A percentile compares a stretch with the other conserved stretches of the same genome.
Conservation (phyloP, 2,329 filamentous ascomycete species). For the Drechslerella dactyloides region DNA sequence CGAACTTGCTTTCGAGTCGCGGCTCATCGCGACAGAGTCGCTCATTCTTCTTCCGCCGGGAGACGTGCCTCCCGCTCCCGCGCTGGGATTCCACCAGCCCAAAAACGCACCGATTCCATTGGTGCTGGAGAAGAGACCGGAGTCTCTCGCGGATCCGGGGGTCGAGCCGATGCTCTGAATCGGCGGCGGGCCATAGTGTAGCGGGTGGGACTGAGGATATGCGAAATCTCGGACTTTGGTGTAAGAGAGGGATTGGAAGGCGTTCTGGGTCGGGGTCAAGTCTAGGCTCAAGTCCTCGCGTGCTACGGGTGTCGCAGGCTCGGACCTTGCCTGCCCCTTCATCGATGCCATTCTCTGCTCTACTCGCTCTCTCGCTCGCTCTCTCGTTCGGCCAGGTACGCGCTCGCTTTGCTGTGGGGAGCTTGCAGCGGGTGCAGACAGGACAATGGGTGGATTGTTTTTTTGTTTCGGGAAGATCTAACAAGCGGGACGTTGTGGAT, state of each 20-base stretch:
- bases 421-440: constrained; percentile 13
- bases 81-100: constrained; percentile 63
- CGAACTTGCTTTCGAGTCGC: constrained; percentile 56
- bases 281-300: constrained; percentile 44
- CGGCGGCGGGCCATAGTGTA: constrained; percentile 92
- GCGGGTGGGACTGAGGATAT: constrained; percentile 78
- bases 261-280: constrained; percentile 38
- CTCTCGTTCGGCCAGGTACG: neutral
- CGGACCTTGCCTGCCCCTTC: constrained; percentile 50
- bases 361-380: constrained; percentile 6
- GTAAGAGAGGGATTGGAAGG: constrained; percentile 71
- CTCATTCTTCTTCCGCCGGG: constrained; percentile 58
- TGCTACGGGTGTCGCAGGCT: constrained; percentile 49
- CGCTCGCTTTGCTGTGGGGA: constrained; percentile 7
- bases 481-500: neutral
- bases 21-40: constrained; percentile 64
- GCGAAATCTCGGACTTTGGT: constrained; percentile 96
- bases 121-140: constrained; percentile 41
- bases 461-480: neutral
- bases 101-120: constrained; percentile 42
- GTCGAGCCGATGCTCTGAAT: constrained; percentile 60
- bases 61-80: constrained; percentile 65
- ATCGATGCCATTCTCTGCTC: constrained; percentile 46
- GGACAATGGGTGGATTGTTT: neutral
- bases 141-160: constrained; percentile 41